Percentiles rank a stretch among this genome's conserved stretches.
phyloP scores from a whole-genome alignment of 192 early-diverging fungal species.

The Coemansia sp. region DNA sequence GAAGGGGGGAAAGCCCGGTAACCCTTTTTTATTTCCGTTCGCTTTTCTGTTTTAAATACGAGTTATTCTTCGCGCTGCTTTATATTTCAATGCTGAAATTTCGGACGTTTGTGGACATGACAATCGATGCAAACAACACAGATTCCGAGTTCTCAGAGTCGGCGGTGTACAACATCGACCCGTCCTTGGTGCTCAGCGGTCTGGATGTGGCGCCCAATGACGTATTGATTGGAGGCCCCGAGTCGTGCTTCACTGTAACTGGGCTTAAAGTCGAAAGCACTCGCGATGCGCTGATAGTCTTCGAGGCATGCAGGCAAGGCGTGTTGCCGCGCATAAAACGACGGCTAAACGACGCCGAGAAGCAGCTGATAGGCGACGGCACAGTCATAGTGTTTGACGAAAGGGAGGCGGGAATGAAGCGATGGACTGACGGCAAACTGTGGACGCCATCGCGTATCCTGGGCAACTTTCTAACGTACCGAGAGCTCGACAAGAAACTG shows the following conservation, averaged over 20 bases:
- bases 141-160: background rate
- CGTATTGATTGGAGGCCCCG: conserved; percentile 36
- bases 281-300: conserved; percentile 73
- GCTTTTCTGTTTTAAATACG: background rate
- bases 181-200: conserved; percentile 8
- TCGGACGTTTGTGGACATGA: background rate
- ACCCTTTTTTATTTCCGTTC: background rate
- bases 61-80: background rate
- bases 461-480: conserved; percentile 79
- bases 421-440: conserved; percentile 82
- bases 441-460: conserved; percentile 85
- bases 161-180: conserved; percentile 11
- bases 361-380: conserved; percentile 68
- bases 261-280: conserved; percentile 45
- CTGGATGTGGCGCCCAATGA: conserved; percentile 26
- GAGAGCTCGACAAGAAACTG: conserved; percentile 63
- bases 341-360: conserved; percentile 73
- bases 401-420: conserved; percentile 76
- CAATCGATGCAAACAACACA: background rate
- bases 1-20: background rate
- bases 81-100: background rate
- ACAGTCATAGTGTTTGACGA: conserved; percentile 87
- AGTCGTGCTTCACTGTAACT: conserved; percentile 39
- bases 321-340: conserved; percentile 66
- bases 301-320: conserved; percentile 73